These are phyloP conservation scores for Neonectria faginata DNA, from an alignment of 2,329 filamentous ascomycete species.

Conservation along the genomic window DNA sequence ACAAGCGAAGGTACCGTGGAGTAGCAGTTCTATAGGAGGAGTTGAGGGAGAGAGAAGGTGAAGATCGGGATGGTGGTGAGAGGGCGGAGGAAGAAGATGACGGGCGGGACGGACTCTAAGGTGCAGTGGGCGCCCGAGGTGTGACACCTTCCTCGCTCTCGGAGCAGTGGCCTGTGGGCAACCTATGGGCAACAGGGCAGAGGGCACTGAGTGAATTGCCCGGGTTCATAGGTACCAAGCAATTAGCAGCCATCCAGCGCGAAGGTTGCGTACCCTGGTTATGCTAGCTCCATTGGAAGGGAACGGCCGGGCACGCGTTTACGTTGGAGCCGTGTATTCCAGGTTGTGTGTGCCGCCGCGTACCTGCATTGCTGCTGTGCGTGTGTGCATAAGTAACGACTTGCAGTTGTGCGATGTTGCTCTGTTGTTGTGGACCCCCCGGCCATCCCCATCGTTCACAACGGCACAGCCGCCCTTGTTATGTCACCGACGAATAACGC, in stretches of 20 bases:
- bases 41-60: slow-evolving; percentile 19
- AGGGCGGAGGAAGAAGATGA: slow-evolving; percentile 31
- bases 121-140: too few species aligned
- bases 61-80: slow-evolving; percentile 35
- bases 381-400: too few species aligned
- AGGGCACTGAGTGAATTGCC: not conserved
- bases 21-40: slow-evolving; percentile 37
- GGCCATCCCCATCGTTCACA: not conserved
- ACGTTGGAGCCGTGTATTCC: not conserved
- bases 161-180: too few species aligned
- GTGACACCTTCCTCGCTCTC: too few species aligned
- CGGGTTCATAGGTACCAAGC: not conserved
- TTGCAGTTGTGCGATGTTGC: not conserved
- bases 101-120: not conserved
- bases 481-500: not conserved
- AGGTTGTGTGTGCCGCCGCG: not conserved
- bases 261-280: slow-evolving; percentile 1
- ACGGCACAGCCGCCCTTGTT: not conserved
- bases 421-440: not conserved
- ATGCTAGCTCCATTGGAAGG: not conserved
- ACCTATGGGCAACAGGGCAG: not conserved
- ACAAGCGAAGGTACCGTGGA: slow-evolving; percentile 37
- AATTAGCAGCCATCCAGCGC: not conserved
- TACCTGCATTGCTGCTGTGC: not conserved
- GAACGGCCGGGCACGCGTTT: too few species aligned